Base-by-base conservation (phyloP, 495 filamentous ascomycete species). In the Talaromyces wortmannii region DNA sequence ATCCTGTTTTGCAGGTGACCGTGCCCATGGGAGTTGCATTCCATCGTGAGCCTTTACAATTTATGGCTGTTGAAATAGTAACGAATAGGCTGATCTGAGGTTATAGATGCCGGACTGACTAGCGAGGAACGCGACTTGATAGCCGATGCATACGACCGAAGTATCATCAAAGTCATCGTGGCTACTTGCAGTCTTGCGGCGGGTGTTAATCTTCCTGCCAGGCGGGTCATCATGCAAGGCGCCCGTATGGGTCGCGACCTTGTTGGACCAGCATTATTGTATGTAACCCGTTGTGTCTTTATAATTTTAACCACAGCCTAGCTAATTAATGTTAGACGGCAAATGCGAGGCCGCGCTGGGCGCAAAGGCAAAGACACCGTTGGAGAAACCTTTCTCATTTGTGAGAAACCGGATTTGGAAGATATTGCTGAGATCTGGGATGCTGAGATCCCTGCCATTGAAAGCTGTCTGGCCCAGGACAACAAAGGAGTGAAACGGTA, bases 141-240 rank as follows among this genome's bases (percentile, higher is more conserved):
- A 48, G 84, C 86, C 4, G 77, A 77, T 36, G 85, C 87, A 10
- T 94, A 91, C 59, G 87, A 92, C 61, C 68, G 73, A 31, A 87
- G 89, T 1, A 68, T 78, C 4, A 58, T 94, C 31, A 89, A 83
- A 59, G 82, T 90, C 0, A 83, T 91, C 36, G 86, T 89, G 13
- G 90, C 89, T 16, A 94, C 89, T 12, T 90, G 88, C 56, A 90
- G 86, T 57, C 82, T 94, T 55, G 88, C 89, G n/a, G 89, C 89
- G 42, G 89, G 89, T 11, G 88, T 94, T 45, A 94, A 94, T 67
- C 74, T 89, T 44, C 81, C 80, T 3, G 89, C 89, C 10, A 73
- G 89, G 58, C 72, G 89, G 59, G 89, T 94, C 4, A 90, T 94
- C 40, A 80, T 94, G 31, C 85, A 90, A 61, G 84, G 83, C 29